phyloP scores from a whole-genome alignment of 345 rosid genomes.

The Salix exigua region DNA sequence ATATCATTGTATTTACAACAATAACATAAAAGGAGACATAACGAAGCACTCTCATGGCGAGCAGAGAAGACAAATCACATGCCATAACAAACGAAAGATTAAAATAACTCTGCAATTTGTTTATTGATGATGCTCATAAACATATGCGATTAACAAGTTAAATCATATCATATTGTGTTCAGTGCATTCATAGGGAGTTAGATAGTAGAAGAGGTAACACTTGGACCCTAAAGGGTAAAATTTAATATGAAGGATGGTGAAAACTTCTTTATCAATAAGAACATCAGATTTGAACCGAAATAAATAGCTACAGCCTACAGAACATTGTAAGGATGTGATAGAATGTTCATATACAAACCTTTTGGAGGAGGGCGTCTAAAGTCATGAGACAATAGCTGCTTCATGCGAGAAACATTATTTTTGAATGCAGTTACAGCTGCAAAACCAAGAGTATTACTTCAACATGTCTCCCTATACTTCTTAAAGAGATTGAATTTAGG shows the following conservation, averaged over 20 bases:
- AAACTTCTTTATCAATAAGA: background rate
- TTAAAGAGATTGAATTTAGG: background rate
- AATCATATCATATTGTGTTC: background rate
- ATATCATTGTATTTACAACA: background rate
- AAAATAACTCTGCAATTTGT: background rate
- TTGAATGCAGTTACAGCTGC: constrained; percentile 97
- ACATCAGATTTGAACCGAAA: background rate
- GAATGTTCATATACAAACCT: constrained; percentile 43
- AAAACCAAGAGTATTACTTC: constrained; percentile 20
- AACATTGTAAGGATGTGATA: background rate
- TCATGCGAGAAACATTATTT: constrained; percentile 92
- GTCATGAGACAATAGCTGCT: constrained; percentile 74
- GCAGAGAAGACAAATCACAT: background rate
- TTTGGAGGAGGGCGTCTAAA: constrained; percentile 90
- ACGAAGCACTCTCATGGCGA: background rate
- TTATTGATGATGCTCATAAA: background rate
- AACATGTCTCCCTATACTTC: background rate
- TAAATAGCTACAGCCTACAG: background rate
- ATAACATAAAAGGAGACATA: background rate
- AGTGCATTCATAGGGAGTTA: background rate
- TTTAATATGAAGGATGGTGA: background rate
- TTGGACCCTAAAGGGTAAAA: background rate
- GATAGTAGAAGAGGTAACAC: background rate
- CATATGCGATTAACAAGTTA: background rate
- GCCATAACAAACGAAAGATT: background rate